Conservation (phyloP, 257 asterid species). For the Forsythia viridissima region DNA sequence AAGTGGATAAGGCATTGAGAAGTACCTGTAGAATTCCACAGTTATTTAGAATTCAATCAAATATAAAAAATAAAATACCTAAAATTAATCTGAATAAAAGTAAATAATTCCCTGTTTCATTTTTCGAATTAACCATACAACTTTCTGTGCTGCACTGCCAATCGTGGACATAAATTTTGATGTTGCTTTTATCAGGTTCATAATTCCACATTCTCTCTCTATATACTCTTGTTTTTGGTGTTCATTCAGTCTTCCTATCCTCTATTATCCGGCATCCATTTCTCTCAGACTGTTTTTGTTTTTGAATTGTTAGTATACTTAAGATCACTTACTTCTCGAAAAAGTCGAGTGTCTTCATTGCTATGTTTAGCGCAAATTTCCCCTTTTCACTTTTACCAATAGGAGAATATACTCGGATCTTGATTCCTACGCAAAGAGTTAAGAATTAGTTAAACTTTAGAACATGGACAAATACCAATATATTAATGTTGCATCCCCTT, state of each 20-base stretch:
- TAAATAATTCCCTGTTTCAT: no score
- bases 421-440: conserved; percentile 30
- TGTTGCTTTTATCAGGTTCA: not conserved
- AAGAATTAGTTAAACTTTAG: not conserved
- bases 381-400: conserved; percentile 41
- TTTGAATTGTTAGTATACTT: not conserved
- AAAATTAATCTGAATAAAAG: not conserved
- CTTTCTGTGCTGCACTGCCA: not conserved
- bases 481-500: not conserved
- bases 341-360: conserved; percentile 37
- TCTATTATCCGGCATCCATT: no score
- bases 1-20: conserved; percentile 42
- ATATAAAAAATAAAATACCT: not conserved
- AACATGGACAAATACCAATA: conserved; percentile 4
- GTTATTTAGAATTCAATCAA: not conserved
- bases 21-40: conserved; percentile 27
- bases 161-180: not conserved
- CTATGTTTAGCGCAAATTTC: conserved; percentile 38
- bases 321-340: conserved; percentile 32
- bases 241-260: no score
- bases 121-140: not conserved
- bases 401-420: conserved; percentile 38
- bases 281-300: no score
- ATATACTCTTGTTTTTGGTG: no score
- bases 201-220: no score